Evolutionary conservation across 2,329 filamentous ascomycete genomes (phyloP).

Genomic region (Metarhizium rileyi): DNA sequence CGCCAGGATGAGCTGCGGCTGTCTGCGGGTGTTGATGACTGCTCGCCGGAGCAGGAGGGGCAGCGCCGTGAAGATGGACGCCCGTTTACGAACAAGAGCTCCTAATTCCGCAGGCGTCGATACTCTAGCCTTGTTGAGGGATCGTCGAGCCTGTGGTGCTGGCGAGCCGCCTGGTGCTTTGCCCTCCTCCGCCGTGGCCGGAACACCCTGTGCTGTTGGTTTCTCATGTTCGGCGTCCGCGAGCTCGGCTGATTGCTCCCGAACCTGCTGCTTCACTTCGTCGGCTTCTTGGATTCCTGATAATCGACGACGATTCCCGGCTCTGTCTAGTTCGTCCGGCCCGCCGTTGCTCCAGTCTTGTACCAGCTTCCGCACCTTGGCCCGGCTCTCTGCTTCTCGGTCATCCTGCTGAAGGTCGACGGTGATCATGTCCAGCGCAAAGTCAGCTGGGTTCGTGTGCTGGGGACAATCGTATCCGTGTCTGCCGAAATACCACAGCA

Average conservation of each 20-base stretch:
- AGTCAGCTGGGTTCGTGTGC: slow-evolving; percentile 69
- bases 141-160: slow-evolving; percentile 25
- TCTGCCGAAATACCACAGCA: slow-evolving; percentile 54
- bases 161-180: slow-evolving; percentile 8
- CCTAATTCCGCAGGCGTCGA: slow-evolving; percentile 64
- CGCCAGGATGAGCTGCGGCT: slow-evolving; percentile 53
- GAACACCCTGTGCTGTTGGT: no score
- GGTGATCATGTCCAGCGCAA: slow-evolving; percentile 67
- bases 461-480: slow-evolving; percentile 56
- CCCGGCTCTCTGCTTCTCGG: slow-evolving; percentile 51
- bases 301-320: slow-evolving; percentile 10
- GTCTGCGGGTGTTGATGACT: slow-evolving; percentile 57
- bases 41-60: slow-evolving; percentile 59
- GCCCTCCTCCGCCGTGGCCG: not conserved
- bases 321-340: slow-evolving; percentile 7
- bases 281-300: slow-evolving; percentile 20
- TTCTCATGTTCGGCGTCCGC: not conserved
- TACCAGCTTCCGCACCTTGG: slow-evolving; percentile 52
- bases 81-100: slow-evolving; percentile 52
- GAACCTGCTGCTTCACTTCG: slow-evolving; percentile 13
- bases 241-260: not conserved
- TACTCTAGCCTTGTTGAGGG: slow-evolving; percentile 35
- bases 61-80: slow-evolving; percentile 52
- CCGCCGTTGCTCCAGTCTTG: slow-evolving; percentile 38
- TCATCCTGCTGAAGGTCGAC: slow-evolving; percentile 60